Evolutionary conservation across 352 stramenopile genomes (phyloP).

Genomic region (Aphanomyces invadans): DNA sequence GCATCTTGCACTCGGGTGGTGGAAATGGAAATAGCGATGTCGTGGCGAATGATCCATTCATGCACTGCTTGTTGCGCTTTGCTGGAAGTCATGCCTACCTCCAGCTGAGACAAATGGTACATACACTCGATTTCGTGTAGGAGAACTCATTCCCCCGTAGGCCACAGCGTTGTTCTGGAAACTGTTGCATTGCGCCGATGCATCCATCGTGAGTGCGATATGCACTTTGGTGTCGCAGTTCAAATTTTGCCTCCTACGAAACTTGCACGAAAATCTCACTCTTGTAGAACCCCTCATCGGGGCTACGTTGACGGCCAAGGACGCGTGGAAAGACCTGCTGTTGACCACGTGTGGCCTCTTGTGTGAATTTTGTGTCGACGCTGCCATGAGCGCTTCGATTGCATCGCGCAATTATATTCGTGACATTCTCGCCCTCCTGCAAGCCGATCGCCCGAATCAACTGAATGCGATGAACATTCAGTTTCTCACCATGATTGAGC

Average conservation of each 20-base stretch:
- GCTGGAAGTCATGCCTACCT: neutral
- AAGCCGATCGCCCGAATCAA: neutral
- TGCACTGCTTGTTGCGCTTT: conserved; percentile 3
- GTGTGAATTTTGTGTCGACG: neutral
- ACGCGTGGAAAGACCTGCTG: neutral
- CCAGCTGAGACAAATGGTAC: conserved; percentile 4
- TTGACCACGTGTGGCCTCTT: neutral
- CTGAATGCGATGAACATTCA: conserved; percentile 3
- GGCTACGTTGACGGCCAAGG: neutral
- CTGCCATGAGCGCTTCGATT: neutral
- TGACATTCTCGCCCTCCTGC: neutral
- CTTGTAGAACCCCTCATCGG: conserved; percentile 1
- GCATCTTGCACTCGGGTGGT: neutral
- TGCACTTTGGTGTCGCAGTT: neutral
- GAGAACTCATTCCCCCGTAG: no score
- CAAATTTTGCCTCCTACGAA: neutral
- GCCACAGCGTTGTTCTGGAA: conserved; percentile 10
- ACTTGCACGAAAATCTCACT: neutral
- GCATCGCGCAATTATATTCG: neutral
- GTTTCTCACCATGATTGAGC: conserved; percentile 9
- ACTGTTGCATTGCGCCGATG: neutral
- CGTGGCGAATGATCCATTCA: neutral
- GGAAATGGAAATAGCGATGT: neutral
- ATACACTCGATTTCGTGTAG: neutral
- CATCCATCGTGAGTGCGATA: neutral